Evolutionary conservation across 2,329 filamentous ascomycete species (phyloP).

Genomic region (Mycosphaerella sp.): DNA sequence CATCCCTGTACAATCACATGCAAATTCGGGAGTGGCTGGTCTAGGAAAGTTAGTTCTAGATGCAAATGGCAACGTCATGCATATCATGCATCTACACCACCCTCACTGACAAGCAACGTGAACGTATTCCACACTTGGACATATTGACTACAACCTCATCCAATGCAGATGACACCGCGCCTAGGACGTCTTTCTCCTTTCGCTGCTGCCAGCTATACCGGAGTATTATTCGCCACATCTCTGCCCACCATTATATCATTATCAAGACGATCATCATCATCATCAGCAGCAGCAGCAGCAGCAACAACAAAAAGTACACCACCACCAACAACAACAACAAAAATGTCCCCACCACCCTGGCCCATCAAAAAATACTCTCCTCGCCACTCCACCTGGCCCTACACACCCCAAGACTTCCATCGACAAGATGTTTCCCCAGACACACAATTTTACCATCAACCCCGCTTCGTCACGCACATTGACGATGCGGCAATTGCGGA

Average conservation of each 20-base stretch:
- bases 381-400: slow-evolving; percentile 33
- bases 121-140: too few species aligned
- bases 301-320: neutral
- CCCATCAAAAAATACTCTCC: slow-evolving; percentile 26
- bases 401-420: slow-evolving; percentile 36
- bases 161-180: slow-evolving; percentile 12
- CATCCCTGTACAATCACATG: neutral
- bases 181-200: slow-evolving; percentile 12
- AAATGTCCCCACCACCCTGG: slow-evolving; percentile 11
- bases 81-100: too few species aligned
- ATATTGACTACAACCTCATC: neutral
- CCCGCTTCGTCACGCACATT: slow-evolving; percentile 50
- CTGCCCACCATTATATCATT: slow-evolving; percentile 1
- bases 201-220: slow-evolving; percentile 7
- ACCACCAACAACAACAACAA: neutral
- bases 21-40: neutral
- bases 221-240: slow-evolving; percentile 14
- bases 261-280: neutral
- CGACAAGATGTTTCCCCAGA: slow-evolving; percentile 36
- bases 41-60: neutral
- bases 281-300: too few species aligned
- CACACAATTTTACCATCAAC: slow-evolving; percentile 36
- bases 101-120: too few species aligned
- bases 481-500: slow-evolving; percentile 45
- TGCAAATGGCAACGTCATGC: neutral